Percentiles rank a stretch among this genome's conserved stretches.
Evolutionary conservation across 139 green algal species (phyloP).

Genomic region (Deuterostichococcus epilithicus): DNA sequence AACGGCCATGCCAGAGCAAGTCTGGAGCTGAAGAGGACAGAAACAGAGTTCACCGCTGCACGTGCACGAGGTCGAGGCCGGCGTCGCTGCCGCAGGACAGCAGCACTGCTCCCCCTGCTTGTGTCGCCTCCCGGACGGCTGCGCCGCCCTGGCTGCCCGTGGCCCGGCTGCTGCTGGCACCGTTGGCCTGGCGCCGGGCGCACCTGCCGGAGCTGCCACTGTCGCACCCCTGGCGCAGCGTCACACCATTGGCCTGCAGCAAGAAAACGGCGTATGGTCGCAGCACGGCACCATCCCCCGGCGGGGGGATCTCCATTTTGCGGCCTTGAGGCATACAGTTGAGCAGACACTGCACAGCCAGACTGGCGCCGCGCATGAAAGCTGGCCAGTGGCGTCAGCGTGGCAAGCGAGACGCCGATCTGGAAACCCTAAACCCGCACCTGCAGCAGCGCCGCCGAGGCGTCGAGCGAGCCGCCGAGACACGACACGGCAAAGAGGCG

Average conservation of each 20-base stretch:
- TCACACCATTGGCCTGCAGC: background rate
- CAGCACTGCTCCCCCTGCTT: background rate
- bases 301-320: too few species aligned
- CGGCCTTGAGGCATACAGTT: too few species aligned
- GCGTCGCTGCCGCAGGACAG: background rate
- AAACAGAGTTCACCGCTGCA: background rate
- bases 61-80: background rate
- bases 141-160: too few species aligned
- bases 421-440: slow-evolving; percentile 9
- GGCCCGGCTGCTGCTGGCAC: background rate
- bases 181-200: background rate
- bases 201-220: background rate
- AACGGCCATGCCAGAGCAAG: too few species aligned
- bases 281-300: too few species aligned
- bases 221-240: background rate
- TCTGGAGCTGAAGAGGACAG: too few species aligned
- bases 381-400: too few species aligned
- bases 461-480: background rate
- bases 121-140: background rate
- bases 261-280: too few species aligned
- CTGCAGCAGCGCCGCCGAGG: background rate
- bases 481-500: background rate
- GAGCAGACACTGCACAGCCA: too few species aligned
- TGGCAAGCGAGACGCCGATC: slow-evolving; percentile 18
- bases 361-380: too few species aligned